phyloP scores from a whole-genome alignment of 2,329 filamentous ascomycete genomes.

The Fusarium paranaense region DNA sequence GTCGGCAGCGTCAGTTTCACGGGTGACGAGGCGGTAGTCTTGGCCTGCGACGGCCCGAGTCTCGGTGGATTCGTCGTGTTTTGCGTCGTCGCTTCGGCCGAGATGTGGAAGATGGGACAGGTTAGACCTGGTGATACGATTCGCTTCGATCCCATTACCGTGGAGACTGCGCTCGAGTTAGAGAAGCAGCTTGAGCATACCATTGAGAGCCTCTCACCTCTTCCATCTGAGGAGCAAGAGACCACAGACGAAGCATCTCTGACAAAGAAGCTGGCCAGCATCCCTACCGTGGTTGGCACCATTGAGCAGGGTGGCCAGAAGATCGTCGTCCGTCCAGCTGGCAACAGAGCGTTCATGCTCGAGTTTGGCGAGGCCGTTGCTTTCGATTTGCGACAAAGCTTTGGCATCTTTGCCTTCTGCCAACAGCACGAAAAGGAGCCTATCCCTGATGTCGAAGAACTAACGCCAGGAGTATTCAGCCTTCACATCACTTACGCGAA shows the following conservation, averaged over 20 bases:
- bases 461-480: slow-evolving; percentile 51
- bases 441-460: slow-evolving; percentile 46
- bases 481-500: slow-evolving; percentile 47
- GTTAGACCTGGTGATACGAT: slow-evolving; percentile 53
- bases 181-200: slow-evolving; percentile 36
- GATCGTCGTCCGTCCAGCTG: slow-evolving; percentile 45
- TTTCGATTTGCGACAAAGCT: slow-evolving; percentile 50
- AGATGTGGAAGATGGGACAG: slow-evolving; percentile 58
- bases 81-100: slow-evolving; percentile 51
- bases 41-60: slow-evolving; percentile 54
- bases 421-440: slow-evolving; percentile 43
- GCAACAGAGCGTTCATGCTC: slow-evolving; percentile 49
- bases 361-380: slow-evolving; percentile 46
- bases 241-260: not conserved
- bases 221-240: not conserved
- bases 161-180: slow-evolving; percentile 41
- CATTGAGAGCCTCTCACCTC: slow-evolving; percentile 34
- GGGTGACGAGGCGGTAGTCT: slow-evolving; percentile 54
- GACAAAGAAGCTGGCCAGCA: not conserved
- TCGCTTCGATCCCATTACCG: slow-evolving; percentile 46
- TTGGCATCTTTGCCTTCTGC: slow-evolving; percentile 50
- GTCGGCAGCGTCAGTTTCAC: slow-evolving; percentile 57
- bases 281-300: slow-evolving; percentile 23
- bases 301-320: slow-evolving; percentile 27
- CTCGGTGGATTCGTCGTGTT: slow-evolving; percentile 56